phyloP scores from a whole-genome alignment of 2,329 filamentous ascomycete species.

The Curvularia hawaiiensis region DNA sequence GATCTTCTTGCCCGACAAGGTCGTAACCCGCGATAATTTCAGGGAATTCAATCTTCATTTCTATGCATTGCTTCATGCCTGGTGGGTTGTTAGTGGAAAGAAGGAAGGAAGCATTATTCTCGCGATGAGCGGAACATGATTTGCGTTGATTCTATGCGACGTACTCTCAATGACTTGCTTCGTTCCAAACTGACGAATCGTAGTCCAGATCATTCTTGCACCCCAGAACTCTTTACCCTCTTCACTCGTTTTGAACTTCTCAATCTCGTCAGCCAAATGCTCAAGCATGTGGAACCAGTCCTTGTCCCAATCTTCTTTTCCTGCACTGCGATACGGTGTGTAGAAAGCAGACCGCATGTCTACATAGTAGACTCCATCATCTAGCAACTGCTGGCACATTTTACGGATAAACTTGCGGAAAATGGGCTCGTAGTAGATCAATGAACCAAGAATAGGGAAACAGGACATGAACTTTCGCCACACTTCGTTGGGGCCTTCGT shows the following conservation, averaged over 20 bases:
- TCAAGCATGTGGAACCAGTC: constrained; percentile 73
- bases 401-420: constrained; percentile 76
- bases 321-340: constrained; percentile 70
- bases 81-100: neutral
- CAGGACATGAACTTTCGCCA: constrained; percentile 81
- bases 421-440: constrained; percentile 90
- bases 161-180: constrained; percentile 69
- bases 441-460: constrained; percentile 73
- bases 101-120: neutral
- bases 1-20: constrained; percentile 85
- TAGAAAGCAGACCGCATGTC: constrained; percentile 81
- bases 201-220: constrained; percentile 82
- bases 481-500: constrained; percentile 81
- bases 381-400: constrained; percentile 72
- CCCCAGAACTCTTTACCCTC: constrained; percentile 83
- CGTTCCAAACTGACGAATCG: constrained; percentile 67
- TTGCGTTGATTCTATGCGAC: constrained; percentile 9
- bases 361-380: constrained; percentile 83
- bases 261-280: constrained; percentile 77
- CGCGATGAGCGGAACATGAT: neutral
- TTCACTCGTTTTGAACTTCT: constrained; percentile 72
- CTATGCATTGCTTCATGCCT: constrained; percentile 85
- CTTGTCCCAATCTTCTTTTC: constrained; percentile 67
- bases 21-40: constrained; percentile 86
- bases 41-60: constrained; percentile 78